Conservation (phyloP, 257 asterid genomes). For the Avicennia marina region DNA sequence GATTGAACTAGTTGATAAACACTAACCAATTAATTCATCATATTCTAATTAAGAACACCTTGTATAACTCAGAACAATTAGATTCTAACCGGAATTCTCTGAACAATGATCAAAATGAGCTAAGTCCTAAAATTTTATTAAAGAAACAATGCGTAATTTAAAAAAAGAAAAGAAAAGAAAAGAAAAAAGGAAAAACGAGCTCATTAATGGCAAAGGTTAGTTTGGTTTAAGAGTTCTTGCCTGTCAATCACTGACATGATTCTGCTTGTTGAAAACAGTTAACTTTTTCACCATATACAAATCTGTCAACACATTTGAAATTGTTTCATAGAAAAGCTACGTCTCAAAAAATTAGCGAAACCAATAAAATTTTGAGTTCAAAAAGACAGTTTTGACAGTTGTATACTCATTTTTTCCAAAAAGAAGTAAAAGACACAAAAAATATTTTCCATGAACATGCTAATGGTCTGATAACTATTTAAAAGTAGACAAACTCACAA, state of each 20-base stretch:
- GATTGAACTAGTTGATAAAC: not conserved
- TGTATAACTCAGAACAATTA: not conserved
- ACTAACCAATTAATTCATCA: not conserved
- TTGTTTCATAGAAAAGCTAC: not conserved
- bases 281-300: not conserved
- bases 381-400: not conserved
- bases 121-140: constrained; percentile 13
- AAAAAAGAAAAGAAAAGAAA: too few species aligned
- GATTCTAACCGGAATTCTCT: not conserved
- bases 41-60: not conserved
- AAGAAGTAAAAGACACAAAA: not conserved
- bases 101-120: not conserved
- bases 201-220: not conserved
- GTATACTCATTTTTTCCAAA: not conserved
- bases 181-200: too few species aligned
- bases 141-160: not conserved
- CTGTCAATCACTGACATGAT: not conserved
- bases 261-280: not conserved
- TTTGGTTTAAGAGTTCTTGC: not conserved
- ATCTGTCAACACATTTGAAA: not conserved
- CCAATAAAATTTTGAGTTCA: not conserved
- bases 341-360: not conserved
- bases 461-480: constrained; percentile 1
- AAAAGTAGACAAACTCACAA: not conserved
- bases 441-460: not conserved